Evolutionary conservation across 2,329 filamentous ascomycete species (phyloP), one percentile per base, ranked within the genome.

Genomic region (Colletotrichum limetticola): DNA sequence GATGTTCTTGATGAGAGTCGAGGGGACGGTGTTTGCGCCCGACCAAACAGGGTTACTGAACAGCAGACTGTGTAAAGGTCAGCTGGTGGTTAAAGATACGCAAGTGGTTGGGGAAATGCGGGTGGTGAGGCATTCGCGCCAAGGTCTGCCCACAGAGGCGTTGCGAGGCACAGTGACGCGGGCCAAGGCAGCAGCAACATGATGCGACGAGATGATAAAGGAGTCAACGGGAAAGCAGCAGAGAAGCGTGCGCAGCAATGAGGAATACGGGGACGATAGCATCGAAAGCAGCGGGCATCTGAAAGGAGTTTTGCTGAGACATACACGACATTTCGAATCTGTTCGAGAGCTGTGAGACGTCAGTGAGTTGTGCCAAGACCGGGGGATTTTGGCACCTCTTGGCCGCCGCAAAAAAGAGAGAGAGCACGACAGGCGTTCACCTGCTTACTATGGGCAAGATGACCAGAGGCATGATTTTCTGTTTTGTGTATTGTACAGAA

Each of bases 31-130:
- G 74, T 83, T 83, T 66, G 83, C 83, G 76, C 86, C 86, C 66
- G 82, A 83, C 85, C 87, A 90, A 68, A 85, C 85, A 35, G 89
- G 89, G 80, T 90, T 90, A 82, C 86, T 91, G 80, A 91, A 89
- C 74, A 91, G 84, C 79, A 90, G 86, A 82, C 89, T 90, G 76
- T 19, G 24, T 55, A 14, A 14, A 55, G 8, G 59, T 64, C 37
- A 62, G 42, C 61, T 9, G 28, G 35, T 30, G 3, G 4, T 52
- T n/a, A 14, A 66, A 60, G 59, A 35, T 71, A 61, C 52, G 62
- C 66, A 64, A 22, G 67, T 30, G 66, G 57, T 42, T 68, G 75
- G 28, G 26, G 49, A 30, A 63, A 22, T 30, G 42, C 37, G 52
- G 22, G 32, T 19, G 53, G 53, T 57, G 56, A 68, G 28, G 64